Conservation (phyloP, 2,329 filamentous ascomycete genomes). For the Mycosphaerelloides madeirae region DNA sequence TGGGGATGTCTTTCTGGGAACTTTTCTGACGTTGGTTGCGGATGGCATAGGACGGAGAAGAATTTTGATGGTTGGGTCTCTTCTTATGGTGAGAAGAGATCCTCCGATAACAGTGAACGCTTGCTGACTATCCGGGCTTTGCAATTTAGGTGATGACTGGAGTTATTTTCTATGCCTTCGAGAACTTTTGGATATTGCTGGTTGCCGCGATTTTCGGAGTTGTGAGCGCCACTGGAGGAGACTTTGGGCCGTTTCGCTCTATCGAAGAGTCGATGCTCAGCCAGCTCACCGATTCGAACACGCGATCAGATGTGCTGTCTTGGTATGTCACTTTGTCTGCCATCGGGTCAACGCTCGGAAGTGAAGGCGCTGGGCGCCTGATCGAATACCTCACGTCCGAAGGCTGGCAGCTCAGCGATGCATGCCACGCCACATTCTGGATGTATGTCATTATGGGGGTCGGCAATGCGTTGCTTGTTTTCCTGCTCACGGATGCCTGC, state of each 20-base stretch:
- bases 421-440: conserved; percentile 57
- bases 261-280: conserved; percentile 61
- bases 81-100: conserved; percentile 25
- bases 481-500: conserved; percentile 48
- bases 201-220: conserved; percentile 32
- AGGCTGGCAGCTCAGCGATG: conserved; percentile 47
- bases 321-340: conserved; percentile 60
- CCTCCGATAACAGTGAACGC: too few relatives aligned
- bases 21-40: conserved; percentile 30
- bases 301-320: conserved; percentile 58
- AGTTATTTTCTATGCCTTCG: conserved; percentile 26
- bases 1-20: conserved; percentile 33
- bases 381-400: conserved; percentile 46
- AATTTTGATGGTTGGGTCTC: conserved; percentile 27
- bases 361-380: conserved; percentile 49
- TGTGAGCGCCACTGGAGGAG: conserved; percentile 46
- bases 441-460: conserved; percentile 55
- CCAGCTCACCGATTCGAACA: conserved; percentile 53
- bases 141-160: conserved; percentile 20
- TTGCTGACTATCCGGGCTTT: too few relatives aligned
- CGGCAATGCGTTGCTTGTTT: conserved; percentile 46
- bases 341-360: conserved; percentile 53
- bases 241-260: conserved; percentile 63
- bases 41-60: conserved; percentile 31
- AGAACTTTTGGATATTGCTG: conserved; percentile 33